A percentile compares a stretch with the other conserved stretches of the same genome.
These are phyloP conservation scores for Exidia glandulosa DNA, from an alignment of 768 basidiomycete species.

Conservation along the genomic window DNA sequence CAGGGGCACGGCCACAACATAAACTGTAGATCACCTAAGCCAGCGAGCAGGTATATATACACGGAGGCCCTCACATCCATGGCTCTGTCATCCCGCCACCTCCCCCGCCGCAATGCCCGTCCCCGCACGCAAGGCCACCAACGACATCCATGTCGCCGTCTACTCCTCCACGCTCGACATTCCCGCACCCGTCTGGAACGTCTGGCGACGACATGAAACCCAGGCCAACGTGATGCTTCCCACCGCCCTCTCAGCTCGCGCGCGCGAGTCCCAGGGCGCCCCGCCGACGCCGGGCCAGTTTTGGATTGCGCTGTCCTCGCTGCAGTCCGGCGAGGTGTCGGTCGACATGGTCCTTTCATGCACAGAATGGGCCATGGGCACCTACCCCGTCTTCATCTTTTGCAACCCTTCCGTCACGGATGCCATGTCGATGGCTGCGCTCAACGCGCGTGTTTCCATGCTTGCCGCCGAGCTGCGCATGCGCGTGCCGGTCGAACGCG, in stretches of 20 bases:
- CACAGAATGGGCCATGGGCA: slow-evolving; percentile 41
- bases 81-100: background rate
- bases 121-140: background rate
- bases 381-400: slow-evolving; percentile 59
- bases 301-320: background rate
- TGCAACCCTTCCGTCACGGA: slow-evolving; percentile 18
- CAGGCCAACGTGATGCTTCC: slow-evolving; percentile 43
- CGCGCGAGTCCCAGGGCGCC: background rate
- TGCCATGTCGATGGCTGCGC: slow-evolving; percentile 24
- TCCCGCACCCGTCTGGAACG: background rate
- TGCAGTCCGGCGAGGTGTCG: background rate
- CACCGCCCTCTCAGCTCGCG: slow-evolving; percentile 22
- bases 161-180: background rate
- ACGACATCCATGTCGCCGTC: background rate
- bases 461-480: slow-evolving; percentile 31
- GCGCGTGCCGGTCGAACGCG: slow-evolving; percentile 26
- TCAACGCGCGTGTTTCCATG: slow-evolving; percentile 28
- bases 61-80: too few relatives aligned
- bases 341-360: slow-evolving; percentile 38
- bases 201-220: slow-evolving; percentile 19
- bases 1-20: too few relatives aligned
- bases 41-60: too few relatives aligned
- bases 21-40: too few relatives aligned
- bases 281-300: background rate
- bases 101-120: background rate